These are phyloP conservation scores for Ceratobasidium theobromae DNA, from an alignment of 1,284 basidiomycete genomes.

Conservation along the genomic window DNA sequence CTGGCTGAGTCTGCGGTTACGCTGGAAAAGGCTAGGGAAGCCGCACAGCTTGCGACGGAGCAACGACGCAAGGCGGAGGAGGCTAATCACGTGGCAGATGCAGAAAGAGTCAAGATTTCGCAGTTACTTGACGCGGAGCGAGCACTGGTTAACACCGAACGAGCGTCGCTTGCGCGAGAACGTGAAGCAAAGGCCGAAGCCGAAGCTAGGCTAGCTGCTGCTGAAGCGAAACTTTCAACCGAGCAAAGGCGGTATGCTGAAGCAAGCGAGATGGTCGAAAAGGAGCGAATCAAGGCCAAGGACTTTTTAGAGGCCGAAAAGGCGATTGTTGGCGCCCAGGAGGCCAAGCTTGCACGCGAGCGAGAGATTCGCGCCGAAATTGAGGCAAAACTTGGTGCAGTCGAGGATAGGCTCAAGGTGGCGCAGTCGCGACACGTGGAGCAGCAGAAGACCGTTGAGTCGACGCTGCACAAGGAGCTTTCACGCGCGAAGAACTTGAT, in stretches of 20 bases:
- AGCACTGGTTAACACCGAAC: background rate
- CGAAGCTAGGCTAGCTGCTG: conserved; percentile 4
- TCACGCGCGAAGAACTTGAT: background rate
- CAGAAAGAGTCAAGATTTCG: conserved; percentile 3
- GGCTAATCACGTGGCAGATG: background rate
- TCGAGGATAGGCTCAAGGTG: conserved; percentile 14
- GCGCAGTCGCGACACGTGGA: background rate
- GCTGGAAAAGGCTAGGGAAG: conserved; percentile 1
- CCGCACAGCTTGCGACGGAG: background rate
- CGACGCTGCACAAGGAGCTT: background rate
- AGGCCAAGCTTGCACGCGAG: conserved; percentile 18
- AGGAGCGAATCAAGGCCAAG: conserved; percentile 27
- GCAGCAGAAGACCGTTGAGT: background rate
- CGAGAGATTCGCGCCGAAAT: conserved; percentile 10
- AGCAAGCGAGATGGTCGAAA: conserved; percentile 9
- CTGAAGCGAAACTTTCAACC: conserved; percentile 2
- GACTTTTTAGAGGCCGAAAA: conserved; percentile 27
- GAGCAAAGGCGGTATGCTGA: conserved; percentile 13
- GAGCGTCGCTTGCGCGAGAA: conserved; percentile 6
- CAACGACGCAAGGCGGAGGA: conserved; percentile 11
- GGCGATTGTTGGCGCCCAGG: conserved; percentile 20
- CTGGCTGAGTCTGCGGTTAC: conserved; percentile 3
- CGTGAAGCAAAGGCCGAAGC: background rate
- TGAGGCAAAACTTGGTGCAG: conserved; percentile 6
- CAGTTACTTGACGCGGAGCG: conserved; percentile 17